Conservation (phyloP, 2,329 filamentous ascomycete species). For the Akanthomyces dipterigenus region DNA sequence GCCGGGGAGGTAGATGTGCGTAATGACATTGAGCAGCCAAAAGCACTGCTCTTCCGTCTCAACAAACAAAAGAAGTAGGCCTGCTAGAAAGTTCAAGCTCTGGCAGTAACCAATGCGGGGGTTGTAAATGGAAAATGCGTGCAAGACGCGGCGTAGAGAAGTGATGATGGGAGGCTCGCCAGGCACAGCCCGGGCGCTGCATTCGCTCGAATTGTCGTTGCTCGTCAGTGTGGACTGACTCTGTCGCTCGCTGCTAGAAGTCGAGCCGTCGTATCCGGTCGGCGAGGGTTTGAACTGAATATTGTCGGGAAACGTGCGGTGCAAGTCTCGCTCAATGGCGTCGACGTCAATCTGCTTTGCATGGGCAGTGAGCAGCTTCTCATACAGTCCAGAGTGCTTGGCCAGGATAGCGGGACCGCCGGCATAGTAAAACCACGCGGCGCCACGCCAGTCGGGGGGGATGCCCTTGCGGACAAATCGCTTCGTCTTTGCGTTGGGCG, state of each 20-base stretch:
- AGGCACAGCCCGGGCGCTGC: slow-evolving; percentile 24
- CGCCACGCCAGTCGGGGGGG: slow-evolving; percentile 88
- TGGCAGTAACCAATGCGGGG: slow-evolving; percentile 93
- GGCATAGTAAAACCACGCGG: slow-evolving; percentile 95
- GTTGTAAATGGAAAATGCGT: slow-evolving; percentile 86
- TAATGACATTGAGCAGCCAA: slow-evolving; percentile 89
- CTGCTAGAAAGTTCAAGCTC: slow-evolving; percentile 89
- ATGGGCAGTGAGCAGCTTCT: slow-evolving; percentile 55
- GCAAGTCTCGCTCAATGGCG: slow-evolving; percentile 86
- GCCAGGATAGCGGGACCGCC: slow-evolving; percentile 74
- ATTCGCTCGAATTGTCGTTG: slow-evolving; percentile 26
- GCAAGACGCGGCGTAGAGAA: slow-evolving; percentile 75
- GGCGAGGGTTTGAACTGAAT: slow-evolving; percentile 69
- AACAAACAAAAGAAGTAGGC: slow-evolving; percentile 82
- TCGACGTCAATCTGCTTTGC: slow-evolving; percentile 72
- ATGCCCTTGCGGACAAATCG: slow-evolving; percentile 89
- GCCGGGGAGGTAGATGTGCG: slow-evolving; percentile 77
- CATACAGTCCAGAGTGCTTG: slow-evolving; percentile 71
- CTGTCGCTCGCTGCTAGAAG: slow-evolving; percentile 24
- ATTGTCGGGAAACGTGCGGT: slow-evolving; percentile 93
- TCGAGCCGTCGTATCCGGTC: slow-evolving; percentile 22
- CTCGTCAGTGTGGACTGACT: slow-evolving; percentile 32
- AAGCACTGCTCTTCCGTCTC: slow-evolving; percentile 85
- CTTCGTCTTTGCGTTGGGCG: slow-evolving; percentile 75
- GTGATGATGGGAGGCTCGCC: slow-evolving; percentile 72